Conservation (phyloP, 2,329 filamentous ascomycete species). For the Cephalotrichum gorgonifer region DNA sequence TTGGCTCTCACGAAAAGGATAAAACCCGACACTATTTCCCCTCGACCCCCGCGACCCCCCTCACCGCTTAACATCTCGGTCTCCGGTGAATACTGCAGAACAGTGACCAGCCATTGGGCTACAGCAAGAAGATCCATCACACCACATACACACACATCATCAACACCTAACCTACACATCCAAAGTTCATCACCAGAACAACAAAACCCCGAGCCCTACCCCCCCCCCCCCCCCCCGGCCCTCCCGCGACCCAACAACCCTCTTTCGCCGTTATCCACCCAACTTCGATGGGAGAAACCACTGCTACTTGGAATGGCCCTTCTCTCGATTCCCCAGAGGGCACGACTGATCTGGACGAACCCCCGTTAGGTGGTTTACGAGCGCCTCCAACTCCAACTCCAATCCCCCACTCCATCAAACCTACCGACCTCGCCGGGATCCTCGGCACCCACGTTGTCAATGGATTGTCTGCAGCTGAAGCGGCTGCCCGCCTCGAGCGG, state of each 20-base stretch:
- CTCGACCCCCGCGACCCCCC: background rate
- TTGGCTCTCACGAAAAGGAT: background rate
- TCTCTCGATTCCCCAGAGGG: conserved; percentile 10
- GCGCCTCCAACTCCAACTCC: conserved; percentile 2
- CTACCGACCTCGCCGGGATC: conserved; percentile 17
- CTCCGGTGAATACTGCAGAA: conserved; percentile 2
- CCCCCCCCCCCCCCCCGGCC: no score
- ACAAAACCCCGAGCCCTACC: background rate
- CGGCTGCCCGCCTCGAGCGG: conserved; percentile 51
- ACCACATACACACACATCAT: background rate
- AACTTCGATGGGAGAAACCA: conserved; percentile 12
- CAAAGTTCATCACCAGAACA: background rate
- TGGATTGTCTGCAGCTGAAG: conserved; percentile 55
- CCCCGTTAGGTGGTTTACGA: conserved; percentile 10
- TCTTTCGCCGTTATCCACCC: conserved; percentile 2
- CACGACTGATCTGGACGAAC: conserved; percentile 11
- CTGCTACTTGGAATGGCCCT: conserved; percentile 10
- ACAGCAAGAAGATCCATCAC: background rate
- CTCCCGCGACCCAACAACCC: background rate
- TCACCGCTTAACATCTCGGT: background rate
- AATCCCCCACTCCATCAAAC: conserved; percentile 14
- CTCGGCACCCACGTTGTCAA: conserved; percentile 35
- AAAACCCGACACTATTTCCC: conserved; percentile 1
- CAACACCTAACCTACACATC: no score
- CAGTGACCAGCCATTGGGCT: no score